phyloP scores from a whole-genome alignment of 2,329 filamentous ascomycete species.

The Nemania sp. region DNA sequence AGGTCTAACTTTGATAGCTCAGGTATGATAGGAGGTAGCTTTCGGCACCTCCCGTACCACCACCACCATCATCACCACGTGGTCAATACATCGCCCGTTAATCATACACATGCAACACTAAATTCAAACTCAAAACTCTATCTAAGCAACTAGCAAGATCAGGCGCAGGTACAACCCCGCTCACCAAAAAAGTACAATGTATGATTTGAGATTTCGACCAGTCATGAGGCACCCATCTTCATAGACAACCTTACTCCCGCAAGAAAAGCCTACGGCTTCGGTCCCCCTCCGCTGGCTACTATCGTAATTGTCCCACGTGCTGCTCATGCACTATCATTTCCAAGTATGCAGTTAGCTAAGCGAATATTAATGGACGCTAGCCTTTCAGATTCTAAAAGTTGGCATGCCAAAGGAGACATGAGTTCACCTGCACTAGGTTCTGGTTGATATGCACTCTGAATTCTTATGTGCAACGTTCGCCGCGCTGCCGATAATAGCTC shows the following conservation, averaged over 20 bases:
- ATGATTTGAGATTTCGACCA: conserved; percentile 54
- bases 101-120: neutral
- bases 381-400: conserved; percentile 41
- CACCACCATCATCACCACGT: neutral
- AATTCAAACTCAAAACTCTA: conserved; percentile 1
- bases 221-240: conserved; percentile 41
- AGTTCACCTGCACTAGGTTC: conserved; percentile 57
- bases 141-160: conserved; percentile 55
- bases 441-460: conserved; percentile 57
- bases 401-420: conserved; percentile 52
- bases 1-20: neutral
- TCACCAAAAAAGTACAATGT: conserved; percentile 45
- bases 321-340: neutral
- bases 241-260: neutral
- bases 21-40: neutral
- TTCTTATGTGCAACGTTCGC: conserved; percentile 24
- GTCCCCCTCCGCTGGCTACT: neutral
- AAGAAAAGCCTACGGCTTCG: neutral
- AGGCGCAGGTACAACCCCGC: conserved; percentile 51
- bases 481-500: neutral
- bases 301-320: neutral
- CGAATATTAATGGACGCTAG: conserved; percentile 58
- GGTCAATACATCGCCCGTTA: neutral
- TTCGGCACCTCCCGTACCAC: neutral
- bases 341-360: conserved; percentile 66